phyloP scores from a whole-genome alignment of 495 filamentous ascomycete species.

The Aspergillus indologenus region DNA sequence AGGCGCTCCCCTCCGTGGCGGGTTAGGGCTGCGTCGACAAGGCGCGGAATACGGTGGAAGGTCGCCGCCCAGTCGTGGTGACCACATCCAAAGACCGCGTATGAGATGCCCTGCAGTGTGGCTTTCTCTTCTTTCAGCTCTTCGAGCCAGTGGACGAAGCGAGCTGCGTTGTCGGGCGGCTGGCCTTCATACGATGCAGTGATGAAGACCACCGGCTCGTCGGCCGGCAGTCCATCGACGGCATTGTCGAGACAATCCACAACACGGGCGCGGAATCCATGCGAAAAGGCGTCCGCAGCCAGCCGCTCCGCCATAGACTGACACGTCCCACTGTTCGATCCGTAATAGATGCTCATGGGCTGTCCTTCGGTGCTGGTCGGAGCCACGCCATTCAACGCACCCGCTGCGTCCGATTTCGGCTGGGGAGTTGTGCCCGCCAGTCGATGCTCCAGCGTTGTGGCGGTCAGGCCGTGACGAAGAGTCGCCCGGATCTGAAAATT shows the following conservation, averaged over 20 bases:
- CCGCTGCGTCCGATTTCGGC: background rate
- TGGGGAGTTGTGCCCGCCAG: background rate
- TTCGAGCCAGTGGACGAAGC: constrained; percentile 15
- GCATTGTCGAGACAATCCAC: constrained; percentile 10
- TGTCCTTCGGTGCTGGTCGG: too few relatives aligned
- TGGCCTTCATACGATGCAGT: constrained; percentile 18
- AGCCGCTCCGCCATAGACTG: constrained; percentile 7
- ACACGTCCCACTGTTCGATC: constrained; percentile 15
- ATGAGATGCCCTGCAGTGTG: constrained; percentile 4
- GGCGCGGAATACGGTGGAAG: constrained; percentile 68
- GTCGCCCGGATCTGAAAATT: constrained; percentile 67
- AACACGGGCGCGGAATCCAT: constrained; percentile 7
- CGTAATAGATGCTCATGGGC: constrained; percentile 11
- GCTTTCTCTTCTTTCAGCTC: background rate
- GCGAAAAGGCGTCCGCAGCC: background rate
- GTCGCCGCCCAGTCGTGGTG: constrained; percentile 62
- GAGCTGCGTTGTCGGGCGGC: constrained; percentile 16
- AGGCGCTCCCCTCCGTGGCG: constrained; percentile 54
- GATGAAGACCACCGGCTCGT: constrained; percentile 11
- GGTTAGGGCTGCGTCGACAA: constrained; percentile 51
- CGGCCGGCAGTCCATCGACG: constrained; percentile 2
- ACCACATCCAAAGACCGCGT: constrained; percentile 15
- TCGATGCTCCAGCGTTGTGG: constrained; percentile 52
- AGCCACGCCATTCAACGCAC: too few relatives aligned
- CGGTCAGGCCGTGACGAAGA: constrained; percentile 55